phyloP scores from a whole-genome alignment of 805 yeast genomes.

The Candida peoriensis region DNA sequence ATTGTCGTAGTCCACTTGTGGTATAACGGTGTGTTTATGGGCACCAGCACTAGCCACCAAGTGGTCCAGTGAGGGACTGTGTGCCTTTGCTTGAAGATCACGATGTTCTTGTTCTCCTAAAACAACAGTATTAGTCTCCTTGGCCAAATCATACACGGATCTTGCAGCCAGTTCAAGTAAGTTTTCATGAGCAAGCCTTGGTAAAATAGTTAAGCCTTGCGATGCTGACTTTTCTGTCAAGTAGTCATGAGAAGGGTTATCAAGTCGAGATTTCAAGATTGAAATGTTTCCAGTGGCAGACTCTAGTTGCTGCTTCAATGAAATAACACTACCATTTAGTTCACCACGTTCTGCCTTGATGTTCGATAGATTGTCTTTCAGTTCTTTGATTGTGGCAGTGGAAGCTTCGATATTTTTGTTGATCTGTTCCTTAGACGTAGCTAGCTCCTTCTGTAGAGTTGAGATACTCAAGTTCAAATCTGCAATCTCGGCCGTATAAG shows the following conservation, averaged over 20 bases:
- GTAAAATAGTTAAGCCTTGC: constrained; percentile 25
- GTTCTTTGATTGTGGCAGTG: not conserved
- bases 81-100: constrained; percentile 16
- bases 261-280: constrained; percentile 11
- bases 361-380: not conserved
- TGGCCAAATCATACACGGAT: constrained; percentile 18
- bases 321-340: not conserved
- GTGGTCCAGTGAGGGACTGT: constrained; percentile 19
- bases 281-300: constrained; percentile 10
- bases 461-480: constrained; percentile 1
- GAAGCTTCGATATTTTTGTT: constrained; percentile 2
- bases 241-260: constrained; percentile 29
- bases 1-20: constrained; percentile 13
- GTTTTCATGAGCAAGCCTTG: constrained; percentile 17
- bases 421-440: not conserved
- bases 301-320: constrained; percentile 6
- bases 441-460: constrained; percentile 2
- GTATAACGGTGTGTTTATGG: constrained; percentile 16
- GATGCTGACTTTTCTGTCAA: constrained; percentile 24
- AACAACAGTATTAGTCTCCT: constrained; percentile 12
- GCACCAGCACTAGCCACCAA: constrained; percentile 11
- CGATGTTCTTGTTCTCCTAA: constrained; percentile 10
- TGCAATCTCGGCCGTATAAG: constrained; percentile 2
- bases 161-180: constrained; percentile 16
- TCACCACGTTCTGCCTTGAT: constrained; percentile 2